These are phyloP conservation scores for Eremothecium sinecaudum DNA, from an alignment of 1,139 yeast species.

Conservation along the genomic window DNA sequence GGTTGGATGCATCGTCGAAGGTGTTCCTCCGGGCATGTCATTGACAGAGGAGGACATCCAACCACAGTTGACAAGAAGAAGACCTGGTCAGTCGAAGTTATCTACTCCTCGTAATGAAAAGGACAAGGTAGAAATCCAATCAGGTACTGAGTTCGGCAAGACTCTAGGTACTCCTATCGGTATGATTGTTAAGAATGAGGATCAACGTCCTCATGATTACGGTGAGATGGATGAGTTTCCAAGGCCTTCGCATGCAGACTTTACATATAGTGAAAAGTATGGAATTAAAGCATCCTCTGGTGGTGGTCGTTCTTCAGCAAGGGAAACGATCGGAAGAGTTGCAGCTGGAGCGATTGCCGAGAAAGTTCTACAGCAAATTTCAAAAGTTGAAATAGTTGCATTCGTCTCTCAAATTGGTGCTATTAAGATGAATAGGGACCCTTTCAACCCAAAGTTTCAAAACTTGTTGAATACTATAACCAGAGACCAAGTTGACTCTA, in stretches of 20 bases:
- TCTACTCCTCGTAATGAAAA: conserved; percentile 95
- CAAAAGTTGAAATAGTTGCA: conserved; percentile 88
- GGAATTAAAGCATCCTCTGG: conserved; percentile 91
- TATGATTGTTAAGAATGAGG: conserved; percentile 86
- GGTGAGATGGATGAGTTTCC: conserved; percentile 92
- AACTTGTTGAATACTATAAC: conserved; percentile 64
- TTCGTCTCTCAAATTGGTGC: conserved; percentile 88
- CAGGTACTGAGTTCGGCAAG: conserved; percentile 85
- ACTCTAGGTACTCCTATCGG: conserved; percentile 95
- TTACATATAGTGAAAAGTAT: conserved; percentile 81
- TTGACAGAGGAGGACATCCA: conserved; percentile 82
- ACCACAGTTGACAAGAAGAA: conserved; percentile 90
- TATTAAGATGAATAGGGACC: conserved; percentile 64
- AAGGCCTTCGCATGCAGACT: conserved; percentile 97
- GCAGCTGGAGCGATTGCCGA: conserved; percentile 99
- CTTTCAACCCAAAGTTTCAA: conserved; percentile 55
- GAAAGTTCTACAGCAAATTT: conserved; percentile 66
- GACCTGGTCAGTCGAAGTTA: conserved; percentile 92
- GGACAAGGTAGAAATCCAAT: conserved; percentile 84
- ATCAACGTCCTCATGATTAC: conserved; percentile 94
- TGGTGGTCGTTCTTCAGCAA: conserved; percentile 94
- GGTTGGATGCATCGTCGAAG: conserved; percentile 98
- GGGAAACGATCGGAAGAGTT: conserved; percentile 97
- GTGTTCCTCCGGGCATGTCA: conserved; percentile 91
- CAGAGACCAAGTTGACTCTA: conserved; percentile 76